Percentiles rank a stretch among this genome's conserved stretches.
These are phyloP conservation scores for Saccharomyces hybrid DNA, from an alignment of 1,139 yeast genomes.

Conservation along the genomic window DNA sequence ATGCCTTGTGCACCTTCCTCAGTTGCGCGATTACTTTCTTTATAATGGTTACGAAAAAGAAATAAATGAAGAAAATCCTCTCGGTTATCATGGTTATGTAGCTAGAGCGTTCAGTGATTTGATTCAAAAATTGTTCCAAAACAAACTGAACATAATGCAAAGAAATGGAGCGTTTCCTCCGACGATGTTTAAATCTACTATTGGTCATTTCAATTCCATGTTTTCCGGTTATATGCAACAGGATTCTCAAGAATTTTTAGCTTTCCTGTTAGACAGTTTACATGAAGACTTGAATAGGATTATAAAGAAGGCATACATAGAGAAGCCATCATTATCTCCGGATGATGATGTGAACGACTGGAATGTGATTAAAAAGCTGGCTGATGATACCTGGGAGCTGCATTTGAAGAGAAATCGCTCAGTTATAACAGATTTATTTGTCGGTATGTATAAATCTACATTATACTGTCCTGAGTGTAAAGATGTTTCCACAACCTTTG, in stretches of 20 bases:
- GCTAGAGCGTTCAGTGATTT: constrained; percentile 69
- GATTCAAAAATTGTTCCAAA: constrained; percentile 47
- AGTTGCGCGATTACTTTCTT: constrained; percentile 65
- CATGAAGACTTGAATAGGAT: constrained; percentile 92
- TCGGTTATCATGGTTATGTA: constrained; percentile 76
- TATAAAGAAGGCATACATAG: constrained; percentile 72
- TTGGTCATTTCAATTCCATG: constrained; percentile 74
- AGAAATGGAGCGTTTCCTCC: constrained; percentile 40
- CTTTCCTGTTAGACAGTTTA: constrained; percentile 81
- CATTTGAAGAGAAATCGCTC: constrained; percentile 82
- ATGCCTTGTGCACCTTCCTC: constrained; percentile 82
- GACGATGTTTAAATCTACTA: constrained; percentile 65
- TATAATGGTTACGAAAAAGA: constrained; percentile 58
- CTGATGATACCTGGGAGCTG: constrained; percentile 71
- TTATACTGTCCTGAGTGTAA: constrained; percentile 79
- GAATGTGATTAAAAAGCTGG: constrained; percentile 52
- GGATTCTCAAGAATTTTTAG: constrained; percentile 90
- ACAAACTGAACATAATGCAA: constrained; percentile 12
- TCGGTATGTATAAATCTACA: constrained; percentile 85
- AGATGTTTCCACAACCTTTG: constrained; percentile 81
- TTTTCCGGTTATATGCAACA: constrained; percentile 89
- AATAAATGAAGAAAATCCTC: constrained; percentile 67
- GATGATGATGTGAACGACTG: constrained; percentile 51
- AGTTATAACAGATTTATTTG: constrained; percentile 73
- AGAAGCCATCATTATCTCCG: constrained; percentile 67